Evolutionary conservation across 306 rosid genomes (phyloP).

Genomic region (Trifolium repens): DNA sequence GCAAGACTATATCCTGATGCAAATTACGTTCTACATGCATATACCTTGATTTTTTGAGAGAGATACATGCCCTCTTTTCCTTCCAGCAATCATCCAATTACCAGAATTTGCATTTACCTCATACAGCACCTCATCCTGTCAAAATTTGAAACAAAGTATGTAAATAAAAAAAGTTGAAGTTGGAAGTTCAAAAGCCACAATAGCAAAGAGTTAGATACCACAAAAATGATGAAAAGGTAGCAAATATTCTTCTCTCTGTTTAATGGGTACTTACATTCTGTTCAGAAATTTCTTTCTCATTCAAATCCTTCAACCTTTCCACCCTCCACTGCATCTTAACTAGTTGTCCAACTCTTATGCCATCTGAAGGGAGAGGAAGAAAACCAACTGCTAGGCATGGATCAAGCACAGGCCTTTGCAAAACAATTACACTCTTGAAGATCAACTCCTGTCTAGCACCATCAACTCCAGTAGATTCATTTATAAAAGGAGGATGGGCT

Average conservation of each 20-base stretch:
- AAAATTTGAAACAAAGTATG: conserved; percentile 36
- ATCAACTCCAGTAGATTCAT: conserved; percentile 52
- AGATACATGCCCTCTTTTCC: conserved; percentile 91
- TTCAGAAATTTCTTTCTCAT: conserved; percentile 55
- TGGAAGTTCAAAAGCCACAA: conserved; percentile 20
- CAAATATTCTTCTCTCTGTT: conserved; percentile 25
- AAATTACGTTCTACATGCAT: conserved; percentile 33
- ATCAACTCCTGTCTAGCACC: conserved; percentile 67
- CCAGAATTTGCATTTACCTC: conserved; percentile 86
- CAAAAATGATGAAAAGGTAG: conserved; percentile 8
- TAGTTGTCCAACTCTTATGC: conserved; percentile 88
- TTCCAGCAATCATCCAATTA: conserved; percentile 98
- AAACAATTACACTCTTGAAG: conserved; percentile 77
- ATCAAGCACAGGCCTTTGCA: conserved; percentile 97
- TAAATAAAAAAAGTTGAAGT: conserved; percentile 32
- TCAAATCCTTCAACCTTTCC: conserved; percentile 81
- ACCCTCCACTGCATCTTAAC: conserved; percentile 96
- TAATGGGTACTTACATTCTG: conserved; percentile 60
- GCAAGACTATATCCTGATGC: conserved; percentile 28
- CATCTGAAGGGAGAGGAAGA: conserved; percentile 90
- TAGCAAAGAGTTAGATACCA: conserved; percentile 9
- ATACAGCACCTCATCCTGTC: conserved; percentile 82
- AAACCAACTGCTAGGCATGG: conserved; percentile 96
- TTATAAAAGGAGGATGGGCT: conserved; percentile 79
- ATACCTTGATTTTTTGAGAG: conserved; percentile 81